Percentiles rank a stretch among this genome's conserved stretches.
These are phyloP conservation scores for Colletotrichum coccodes DNA, from an alignment of 2,329 filamentous ascomycete species.

Conservation along the genomic window DNA sequence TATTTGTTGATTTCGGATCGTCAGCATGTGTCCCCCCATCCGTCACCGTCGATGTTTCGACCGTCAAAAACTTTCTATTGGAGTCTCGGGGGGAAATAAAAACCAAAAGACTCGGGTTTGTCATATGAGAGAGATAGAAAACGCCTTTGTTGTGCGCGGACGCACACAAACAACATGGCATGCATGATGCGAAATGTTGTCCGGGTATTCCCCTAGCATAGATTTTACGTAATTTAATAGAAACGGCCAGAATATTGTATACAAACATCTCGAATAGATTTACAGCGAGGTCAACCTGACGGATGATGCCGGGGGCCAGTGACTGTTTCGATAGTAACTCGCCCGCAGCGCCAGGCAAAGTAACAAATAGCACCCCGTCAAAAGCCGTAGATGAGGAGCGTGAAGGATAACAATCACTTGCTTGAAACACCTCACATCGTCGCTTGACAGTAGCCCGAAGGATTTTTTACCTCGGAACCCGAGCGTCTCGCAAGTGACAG, in stretches of 20 bases:
- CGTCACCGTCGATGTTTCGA: neutral
- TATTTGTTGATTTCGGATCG: constrained; percentile 16
- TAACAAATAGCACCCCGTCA: too few relatives aligned
- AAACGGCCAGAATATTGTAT: neutral
- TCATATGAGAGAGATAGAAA: constrained; percentile 10
- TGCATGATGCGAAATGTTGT: neutral
- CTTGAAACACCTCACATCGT: too few relatives aligned
- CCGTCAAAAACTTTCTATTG: neutral
- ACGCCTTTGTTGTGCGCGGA: constrained; percentile 5
- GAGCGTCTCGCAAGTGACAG: too few relatives aligned
- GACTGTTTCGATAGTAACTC: too few relatives aligned
- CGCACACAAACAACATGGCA: neutral
- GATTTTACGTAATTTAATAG: constrained; percentile 28
- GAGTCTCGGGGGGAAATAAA: neutral
- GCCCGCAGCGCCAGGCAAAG: too few relatives aligned
- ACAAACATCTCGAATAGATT: too few relatives aligned
- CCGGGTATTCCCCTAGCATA: neutral
- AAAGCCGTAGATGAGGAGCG: too few relatives aligned
- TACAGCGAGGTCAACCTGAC: neutral
- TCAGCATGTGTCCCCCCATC: neutral
- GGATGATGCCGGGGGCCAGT: too few relatives aligned
- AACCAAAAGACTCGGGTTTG: neutral
- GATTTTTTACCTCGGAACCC: too few relatives aligned
- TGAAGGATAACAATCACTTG: too few relatives aligned
- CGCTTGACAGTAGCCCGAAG: neutral